Base-by-base conservation (phyloP, 805 yeast genomes). In the Saccharomycopsis amapae region DNA sequence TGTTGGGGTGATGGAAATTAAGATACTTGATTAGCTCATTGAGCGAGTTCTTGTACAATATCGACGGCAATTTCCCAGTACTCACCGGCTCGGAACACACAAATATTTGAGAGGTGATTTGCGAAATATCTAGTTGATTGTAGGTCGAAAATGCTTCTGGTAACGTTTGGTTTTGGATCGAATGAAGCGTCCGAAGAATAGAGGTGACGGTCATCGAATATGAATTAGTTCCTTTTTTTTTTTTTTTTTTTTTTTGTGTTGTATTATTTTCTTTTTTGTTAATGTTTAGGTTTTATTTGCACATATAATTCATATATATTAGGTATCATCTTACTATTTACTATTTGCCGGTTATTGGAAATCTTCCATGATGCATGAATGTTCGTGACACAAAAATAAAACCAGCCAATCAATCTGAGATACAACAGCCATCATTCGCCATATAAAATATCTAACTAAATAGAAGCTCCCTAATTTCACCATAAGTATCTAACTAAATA, bases 81-180 rank as follows among this genome's bases (percentile, higher is more conserved):
- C 68, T 67, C 1, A 81, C 73, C 0, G 96, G 96, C 54, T 81
- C 85, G 0, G 96, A 79, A 39, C 85, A 75, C 2, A 84, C 95
- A 18, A 85, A 73, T 13, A 89, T 46, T 48, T 74, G 72, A 0
- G 78, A 72, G 0, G 81, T 71, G 24, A 88, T 72, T 53, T 82
- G 81, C 0, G 88, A 72, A 32, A 87, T 62, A 57, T 88, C 95
- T 6, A 82, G 59, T 13, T 59, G 44, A 25, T 45, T 23, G 31
- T 45, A 23, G 4, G 36, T 17, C 2, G 42, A 19, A 32, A 19
- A 45, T 15, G 49, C 42, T 31, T 41, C 45, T 17, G 19, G 6
- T 5, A 38, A 26, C 9, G 30, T 42, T 5, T 25, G 33, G 26
- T 41, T 45, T 23, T 37, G 49, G 3, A 40, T 10, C 3, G 45